These are phyloP conservation scores for Capronia coronata DNA, from an alignment of 2,329 filamentous ascomycete species.

Conservation along the genomic window DNA sequence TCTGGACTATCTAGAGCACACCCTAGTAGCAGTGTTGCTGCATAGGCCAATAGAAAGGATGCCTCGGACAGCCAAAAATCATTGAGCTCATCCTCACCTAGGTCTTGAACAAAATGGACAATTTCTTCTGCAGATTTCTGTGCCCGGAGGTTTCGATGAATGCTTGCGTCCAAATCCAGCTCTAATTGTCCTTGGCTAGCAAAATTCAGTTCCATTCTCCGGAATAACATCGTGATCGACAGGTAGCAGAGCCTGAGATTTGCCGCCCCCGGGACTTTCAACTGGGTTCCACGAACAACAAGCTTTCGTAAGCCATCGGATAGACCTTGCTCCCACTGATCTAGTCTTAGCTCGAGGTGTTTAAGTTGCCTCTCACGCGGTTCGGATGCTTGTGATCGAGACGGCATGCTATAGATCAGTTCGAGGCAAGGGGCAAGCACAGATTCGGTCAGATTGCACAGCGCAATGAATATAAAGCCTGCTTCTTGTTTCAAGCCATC, in stretches of 20 bases:
- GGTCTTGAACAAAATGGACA: slow-evolving; percentile 43
- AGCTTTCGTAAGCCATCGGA: slow-evolving; percentile 31
- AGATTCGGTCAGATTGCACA: no score
- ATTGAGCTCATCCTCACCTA: slow-evolving; percentile 39
- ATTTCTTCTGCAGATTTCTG: slow-evolving; percentile 47
- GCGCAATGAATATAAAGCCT: no score
- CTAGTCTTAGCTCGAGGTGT: slow-evolving; percentile 37
- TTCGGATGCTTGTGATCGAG: no score
- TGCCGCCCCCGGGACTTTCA: slow-evolving; percentile 40
- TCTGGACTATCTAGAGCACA: slow-evolving; percentile 35
- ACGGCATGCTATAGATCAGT: no score
- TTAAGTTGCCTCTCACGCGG: slow-evolving; percentile 15
- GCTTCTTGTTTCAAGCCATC: no score
- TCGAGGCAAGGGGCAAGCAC: no score
- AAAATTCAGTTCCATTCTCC: slow-evolving; percentile 32
- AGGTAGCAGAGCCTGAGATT: slow-evolving; percentile 50
- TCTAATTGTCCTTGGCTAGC: slow-evolving; percentile 33
- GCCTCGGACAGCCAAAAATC: slow-evolving; percentile 49
- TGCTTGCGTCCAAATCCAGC: slow-evolving; percentile 38
- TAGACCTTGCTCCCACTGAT: slow-evolving; percentile 44
- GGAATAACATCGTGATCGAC: slow-evolving; percentile 43
- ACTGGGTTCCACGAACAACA: slow-evolving; percentile 37
- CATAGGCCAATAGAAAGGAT: slow-evolving; percentile 45
- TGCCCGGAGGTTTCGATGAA: slow-evolving; percentile 27
- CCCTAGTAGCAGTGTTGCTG: slow-evolving; percentile 47